phyloP scores from a whole-genome alignment of 2,329 filamentous ascomycete species.

The Onygenales sp. region DNA sequence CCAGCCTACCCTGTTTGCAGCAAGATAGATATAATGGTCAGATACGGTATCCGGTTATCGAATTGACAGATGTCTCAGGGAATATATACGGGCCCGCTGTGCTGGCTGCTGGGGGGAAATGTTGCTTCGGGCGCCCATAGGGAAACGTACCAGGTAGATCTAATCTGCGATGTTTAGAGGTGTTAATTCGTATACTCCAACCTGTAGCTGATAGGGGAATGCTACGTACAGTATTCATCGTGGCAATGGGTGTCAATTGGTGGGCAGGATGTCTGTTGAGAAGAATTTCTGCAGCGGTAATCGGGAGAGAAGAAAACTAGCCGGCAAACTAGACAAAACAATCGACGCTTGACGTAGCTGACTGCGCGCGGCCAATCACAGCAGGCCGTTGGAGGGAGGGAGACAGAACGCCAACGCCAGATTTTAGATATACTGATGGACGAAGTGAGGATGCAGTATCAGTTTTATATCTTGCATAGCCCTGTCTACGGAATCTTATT shows the following conservation, averaged over 20 bases:
- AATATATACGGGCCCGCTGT: not conserved
- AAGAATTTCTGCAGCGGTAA: not conserved
- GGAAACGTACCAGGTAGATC: constrained; percentile 48
- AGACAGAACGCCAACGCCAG: not conserved
- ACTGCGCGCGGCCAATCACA: constrained; percentile 1
- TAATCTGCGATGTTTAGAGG: constrained; percentile 30
- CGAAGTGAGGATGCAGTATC: not conserved
- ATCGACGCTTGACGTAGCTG: not conserved
- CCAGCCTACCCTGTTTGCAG: constrained; percentile 68
- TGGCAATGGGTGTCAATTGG: not conserved
- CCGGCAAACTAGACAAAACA: not conserved
- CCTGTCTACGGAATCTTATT: too few relatives aligned
- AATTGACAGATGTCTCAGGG: not conserved
- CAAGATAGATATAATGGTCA: constrained; percentile 11
- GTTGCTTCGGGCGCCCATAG: not conserved
- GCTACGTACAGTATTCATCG: constrained; percentile 45
- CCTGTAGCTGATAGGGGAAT: not conserved
- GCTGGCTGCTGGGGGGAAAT: not conserved
- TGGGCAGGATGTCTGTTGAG: not conserved
- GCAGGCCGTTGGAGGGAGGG: not conserved
- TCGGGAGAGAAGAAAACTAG: not conserved
- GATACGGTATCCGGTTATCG: not conserved
- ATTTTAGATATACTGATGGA: not conserved
- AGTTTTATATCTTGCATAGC: too few relatives aligned
- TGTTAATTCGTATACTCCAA: not conserved